phyloP scores from a whole-genome alignment of 1,284 basidiomycete genomes.

The Ceratobasidium theobromae region DNA sequence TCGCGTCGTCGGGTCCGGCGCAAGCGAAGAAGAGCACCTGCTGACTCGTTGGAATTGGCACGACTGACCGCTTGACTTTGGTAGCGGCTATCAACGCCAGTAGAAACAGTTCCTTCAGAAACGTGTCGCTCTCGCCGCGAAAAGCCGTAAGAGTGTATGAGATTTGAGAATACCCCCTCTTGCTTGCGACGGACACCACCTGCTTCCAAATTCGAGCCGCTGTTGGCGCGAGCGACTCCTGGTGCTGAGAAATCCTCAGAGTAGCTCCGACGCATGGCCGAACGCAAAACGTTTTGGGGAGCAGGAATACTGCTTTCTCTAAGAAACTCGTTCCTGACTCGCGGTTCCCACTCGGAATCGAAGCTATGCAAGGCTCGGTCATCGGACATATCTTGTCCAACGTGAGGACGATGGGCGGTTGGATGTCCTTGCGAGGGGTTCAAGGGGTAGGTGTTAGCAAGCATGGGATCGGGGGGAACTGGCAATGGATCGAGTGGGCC shows the following conservation, averaged over 20 bases:
- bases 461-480: neutral
- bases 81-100: slow-evolving; percentile 15
- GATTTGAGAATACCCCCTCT: slow-evolving; percentile 8
- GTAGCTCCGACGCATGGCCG: slow-evolving; percentile 15
- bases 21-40: neutral
- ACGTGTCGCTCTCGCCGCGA: neutral
- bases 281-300: slow-evolving; percentile 1
- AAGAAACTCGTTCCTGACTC: no score
- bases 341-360: no score
- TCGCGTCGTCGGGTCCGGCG: slow-evolving; percentile 13
- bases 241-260: slow-evolving; percentile 20
- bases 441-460: neutral
- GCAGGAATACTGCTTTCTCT: slow-evolving; percentile 1
- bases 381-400: neutral
- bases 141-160: slow-evolving; percentile 19
- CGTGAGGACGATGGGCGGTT: neutral
- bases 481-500: slow-evolving; percentile 15
- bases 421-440: neutral
- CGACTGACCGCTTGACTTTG: slow-evolving; percentile 26
- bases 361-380: neutral
- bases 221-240: neutral
- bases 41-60: slow-evolving; percentile 14
- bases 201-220: slow-evolving; percentile 16
- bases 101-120: slow-evolving; percentile 13
- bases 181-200: slow-evolving; percentile 4